Evolutionary conservation across 164 flowering plant species (phyloP), one percentile per base, ranked within the genome.

Genomic region (Vitis amurensis): DNA sequence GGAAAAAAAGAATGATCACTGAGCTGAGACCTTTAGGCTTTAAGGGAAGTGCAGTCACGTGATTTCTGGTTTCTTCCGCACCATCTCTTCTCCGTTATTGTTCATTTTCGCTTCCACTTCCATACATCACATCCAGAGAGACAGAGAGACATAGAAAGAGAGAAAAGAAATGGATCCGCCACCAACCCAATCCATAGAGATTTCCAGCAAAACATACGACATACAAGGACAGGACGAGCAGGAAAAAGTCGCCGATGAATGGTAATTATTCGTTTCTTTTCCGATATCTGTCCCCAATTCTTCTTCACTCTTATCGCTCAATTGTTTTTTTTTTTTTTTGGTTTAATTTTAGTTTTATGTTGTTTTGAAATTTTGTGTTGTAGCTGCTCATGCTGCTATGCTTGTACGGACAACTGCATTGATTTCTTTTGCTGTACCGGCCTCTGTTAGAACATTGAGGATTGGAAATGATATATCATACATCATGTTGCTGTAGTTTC

Each of bases 101-200:
- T 6, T 37, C 5, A 37, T 37, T 37, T 6, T 37, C 44, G 0
- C 44, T 37, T 37, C 44, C 6, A 37, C 44, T 37, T 37, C 44
- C 7, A 37, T 4, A 37, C 44, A 37, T 37, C 8, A 37, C 44
- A 37, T 37, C 44, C 44, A 37, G 44, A 3, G 44, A 4, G 44
- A 37, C 44, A 37, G 44, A 37, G 4, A 37, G 7, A 37, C 27
- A 66, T 59, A 75, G 59, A 71, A 67, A 65, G 63, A 70, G 68
- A 73, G 71, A 68, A 71, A 87, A 73, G 71, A 70, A 71, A 87
- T 89, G 91, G 91, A 84, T 13, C 83, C 93, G 44, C 93, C 93
- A 0, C n/a, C 77, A 67, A 49, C 76, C 16, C 86, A 85, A 73
- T 50, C 73, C 30, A 76, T 77, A 15, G 78, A 71, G 29, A 70